A percentile compares a stretch with the other conserved stretches of the same genome.
Evolutionary conservation across 176 grass and related monocot genomes (phyloP).

Genomic region (Aegilops speltoides): DNA sequence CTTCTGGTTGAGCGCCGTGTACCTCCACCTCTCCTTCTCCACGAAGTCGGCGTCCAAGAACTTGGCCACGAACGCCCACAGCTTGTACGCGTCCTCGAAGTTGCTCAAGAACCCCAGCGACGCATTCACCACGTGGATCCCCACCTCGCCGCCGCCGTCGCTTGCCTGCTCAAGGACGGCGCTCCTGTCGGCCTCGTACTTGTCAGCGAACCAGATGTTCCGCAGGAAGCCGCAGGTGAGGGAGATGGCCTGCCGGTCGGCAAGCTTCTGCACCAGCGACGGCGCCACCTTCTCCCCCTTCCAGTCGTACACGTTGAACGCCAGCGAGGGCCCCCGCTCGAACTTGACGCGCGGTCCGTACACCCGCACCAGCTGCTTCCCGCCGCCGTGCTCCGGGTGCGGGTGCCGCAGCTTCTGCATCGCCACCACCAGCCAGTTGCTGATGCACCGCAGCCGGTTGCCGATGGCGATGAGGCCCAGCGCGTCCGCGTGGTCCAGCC

Average conservation of each 20-base stretch:
- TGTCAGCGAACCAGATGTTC: conserved; percentile 73
- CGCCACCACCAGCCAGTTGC: conserved; percentile 87
- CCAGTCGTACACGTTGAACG: conserved; percentile 96
- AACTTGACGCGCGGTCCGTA: conserved; percentile 87
- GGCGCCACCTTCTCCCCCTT: conserved; percentile 78
- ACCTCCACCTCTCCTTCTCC: conserved; percentile 95
- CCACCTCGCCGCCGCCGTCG: conserved; percentile 40
- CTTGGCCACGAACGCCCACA: conserved; percentile 90
- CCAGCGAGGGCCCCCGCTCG: conserved; percentile 70
- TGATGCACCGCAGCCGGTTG: conserved; percentile 79
- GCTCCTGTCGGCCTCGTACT: conserved; percentile 47
- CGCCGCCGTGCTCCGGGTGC: conserved; percentile 38
- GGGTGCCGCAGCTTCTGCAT: conserved; percentile 76
- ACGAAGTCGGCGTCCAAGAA: conserved; percentile 93
- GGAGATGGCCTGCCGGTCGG: conserved; percentile 80
- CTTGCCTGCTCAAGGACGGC: conserved; percentile 46
- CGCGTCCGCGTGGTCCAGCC: conserved; percentile 77
- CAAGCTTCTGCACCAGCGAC: conserved; percentile 82
- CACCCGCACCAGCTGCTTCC: conserved; percentile 55
- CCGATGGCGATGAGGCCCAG: conserved; percentile 69
- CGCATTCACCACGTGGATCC: conserved; percentile 75
- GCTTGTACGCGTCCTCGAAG: conserved; percentile 86
- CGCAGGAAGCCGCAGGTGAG: conserved; percentile 72
- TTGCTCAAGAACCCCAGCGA: conserved; percentile 82
- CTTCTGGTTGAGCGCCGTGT: conserved; percentile 84